Conservation (phyloP, 2,329 filamentous ascomycete genomes). For the Hyphodiscus sp. region DNA sequence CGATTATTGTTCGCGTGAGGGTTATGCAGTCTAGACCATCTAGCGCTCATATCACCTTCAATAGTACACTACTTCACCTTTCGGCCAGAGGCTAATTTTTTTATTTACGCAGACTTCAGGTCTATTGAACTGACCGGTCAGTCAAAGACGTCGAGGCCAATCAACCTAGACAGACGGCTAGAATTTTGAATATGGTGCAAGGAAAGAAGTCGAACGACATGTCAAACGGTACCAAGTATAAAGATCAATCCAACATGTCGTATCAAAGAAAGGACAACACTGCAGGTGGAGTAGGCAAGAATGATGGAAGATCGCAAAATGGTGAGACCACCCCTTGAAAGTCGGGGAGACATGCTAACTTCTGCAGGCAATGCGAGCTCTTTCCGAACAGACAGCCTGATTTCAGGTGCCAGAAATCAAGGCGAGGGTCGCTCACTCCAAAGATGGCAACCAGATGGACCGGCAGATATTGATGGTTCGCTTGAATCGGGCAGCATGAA, state of each 20-base stretch:
- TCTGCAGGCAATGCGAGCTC: conserved; percentile 53
- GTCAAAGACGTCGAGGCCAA: background rate
- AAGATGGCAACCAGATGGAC: conserved; percentile 68
- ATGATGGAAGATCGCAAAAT: conserved; percentile 44
- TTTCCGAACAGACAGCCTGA: conserved; percentile 85
- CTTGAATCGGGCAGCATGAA: conserved; percentile 46
- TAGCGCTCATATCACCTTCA: background rate
- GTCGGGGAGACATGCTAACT: conserved; percentile 13
- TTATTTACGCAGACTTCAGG: conserved; percentile 5
- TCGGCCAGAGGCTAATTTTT: background rate
- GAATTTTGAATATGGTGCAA: conserved; percentile 53
- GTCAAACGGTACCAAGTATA: conserved; percentile 40
- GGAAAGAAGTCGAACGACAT: conserved; percentile 34
- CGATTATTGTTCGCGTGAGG: background rate
- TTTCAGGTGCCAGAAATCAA: conserved; percentile 65
- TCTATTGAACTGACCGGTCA: conserved; percentile 4
- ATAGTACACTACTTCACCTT: background rate
- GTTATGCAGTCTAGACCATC: background rate
- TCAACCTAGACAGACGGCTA: conserved; percentile 7
- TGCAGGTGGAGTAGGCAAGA: conserved; percentile 46
- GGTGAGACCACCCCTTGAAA: conserved; percentile 37
- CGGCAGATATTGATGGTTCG: conserved; percentile 60
- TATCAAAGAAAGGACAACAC: conserved; percentile 56
- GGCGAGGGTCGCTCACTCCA: conserved; percentile 67
- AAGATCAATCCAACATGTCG: conserved; percentile 45